phyloP scores from a whole-genome alignment of 805 yeast genomes.

The Ogataea ganodermae region DNA sequence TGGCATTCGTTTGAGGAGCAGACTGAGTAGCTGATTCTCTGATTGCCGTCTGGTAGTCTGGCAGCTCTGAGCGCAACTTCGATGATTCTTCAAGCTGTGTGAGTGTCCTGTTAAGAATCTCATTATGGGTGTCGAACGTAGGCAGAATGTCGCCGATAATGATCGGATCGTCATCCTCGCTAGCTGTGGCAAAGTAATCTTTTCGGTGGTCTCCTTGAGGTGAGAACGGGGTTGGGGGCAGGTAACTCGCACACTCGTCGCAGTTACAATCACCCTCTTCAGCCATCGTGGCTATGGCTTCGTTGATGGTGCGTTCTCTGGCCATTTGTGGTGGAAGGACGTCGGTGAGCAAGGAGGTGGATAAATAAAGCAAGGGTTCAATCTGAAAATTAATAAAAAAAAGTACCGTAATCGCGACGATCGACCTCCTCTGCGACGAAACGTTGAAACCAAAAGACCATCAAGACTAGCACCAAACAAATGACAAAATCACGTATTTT shows the following conservation, averaged over 20 bases:
- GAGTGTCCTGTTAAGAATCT: slow-evolving; percentile 25
- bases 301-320: neutral
- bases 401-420: no score
- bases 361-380: neutral
- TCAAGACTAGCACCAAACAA: no score
- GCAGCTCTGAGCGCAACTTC: slow-evolving; percentile 9
- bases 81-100: slow-evolving; percentile 16
- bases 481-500: no score
- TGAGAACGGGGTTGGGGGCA: slow-evolving; percentile 18
- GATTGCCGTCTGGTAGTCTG: slow-evolving; percentile 21
- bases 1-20: neutral
- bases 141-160: slow-evolving; percentile 58
- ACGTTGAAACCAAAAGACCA: no score
- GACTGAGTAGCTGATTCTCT: slow-evolving; percentile 4
- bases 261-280: slow-evolving; percentile 16
- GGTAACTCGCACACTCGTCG: slow-evolving; percentile 14
- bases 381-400: no score
- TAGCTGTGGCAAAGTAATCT: slow-evolving; percentile 12
- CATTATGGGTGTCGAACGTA: slow-evolving; percentile 65
- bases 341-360: neutral
- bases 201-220: slow-evolving; percentile 8
- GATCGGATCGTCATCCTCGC: slow-evolving; percentile 15
- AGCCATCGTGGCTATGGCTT: neutral
- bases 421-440: no score
- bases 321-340: neutral